Evolutionary conservation across 495 filamentous ascomycete genomes (phyloP).

Genomic region (Podospora pseudoanserina): DNA sequence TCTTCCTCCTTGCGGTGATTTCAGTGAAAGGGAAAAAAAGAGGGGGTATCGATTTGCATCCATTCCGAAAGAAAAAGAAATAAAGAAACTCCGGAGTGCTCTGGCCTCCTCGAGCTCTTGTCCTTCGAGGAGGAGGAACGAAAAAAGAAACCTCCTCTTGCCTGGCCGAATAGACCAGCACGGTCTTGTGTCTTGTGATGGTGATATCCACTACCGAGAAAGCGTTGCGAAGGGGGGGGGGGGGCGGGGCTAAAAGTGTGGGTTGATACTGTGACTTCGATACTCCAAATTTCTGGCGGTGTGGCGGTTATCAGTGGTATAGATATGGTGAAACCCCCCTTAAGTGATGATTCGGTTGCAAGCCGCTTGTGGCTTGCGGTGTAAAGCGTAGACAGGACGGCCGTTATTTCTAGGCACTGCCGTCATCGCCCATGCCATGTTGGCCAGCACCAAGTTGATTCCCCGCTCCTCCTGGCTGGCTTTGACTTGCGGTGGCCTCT

Average conservation of each 20-base stretch:
- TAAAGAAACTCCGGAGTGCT: not conserved
- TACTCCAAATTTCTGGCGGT: not conserved
- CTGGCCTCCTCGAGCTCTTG: not conserved
- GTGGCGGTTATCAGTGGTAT: not conserved
- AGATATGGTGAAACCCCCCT: not conserved
- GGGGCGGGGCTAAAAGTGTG: not conserved
- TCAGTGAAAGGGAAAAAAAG: not conserved
- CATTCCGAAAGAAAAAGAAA: slow-evolving; percentile 3
- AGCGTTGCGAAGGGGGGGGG: no score
- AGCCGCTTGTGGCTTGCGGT: not conserved
- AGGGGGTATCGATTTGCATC: slow-evolving; percentile 11
- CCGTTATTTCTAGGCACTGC: slow-evolving; percentile 20
- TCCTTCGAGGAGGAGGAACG: not conserved
- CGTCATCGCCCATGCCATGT: slow-evolving; percentile 31
- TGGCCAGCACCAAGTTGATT: slow-evolving; percentile 15
- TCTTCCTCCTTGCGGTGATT: not conserved
- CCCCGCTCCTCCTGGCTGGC: slow-evolving; percentile 10
- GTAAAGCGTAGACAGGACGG: not conserved
- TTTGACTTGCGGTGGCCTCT: slow-evolving; percentile 28
- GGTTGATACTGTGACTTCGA: not conserved
- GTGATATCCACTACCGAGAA: not conserved
- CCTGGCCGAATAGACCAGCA: not conserved
- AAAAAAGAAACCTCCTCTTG: not conserved
- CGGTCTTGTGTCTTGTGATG: not conserved
- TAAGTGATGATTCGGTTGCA: not conserved